A percentile compares a stretch with the other conserved stretches of the same genome.
Evolutionary conservation across 2,329 filamentous ascomycete species (phyloP).

Genomic region (Diaporthe citri): DNA sequence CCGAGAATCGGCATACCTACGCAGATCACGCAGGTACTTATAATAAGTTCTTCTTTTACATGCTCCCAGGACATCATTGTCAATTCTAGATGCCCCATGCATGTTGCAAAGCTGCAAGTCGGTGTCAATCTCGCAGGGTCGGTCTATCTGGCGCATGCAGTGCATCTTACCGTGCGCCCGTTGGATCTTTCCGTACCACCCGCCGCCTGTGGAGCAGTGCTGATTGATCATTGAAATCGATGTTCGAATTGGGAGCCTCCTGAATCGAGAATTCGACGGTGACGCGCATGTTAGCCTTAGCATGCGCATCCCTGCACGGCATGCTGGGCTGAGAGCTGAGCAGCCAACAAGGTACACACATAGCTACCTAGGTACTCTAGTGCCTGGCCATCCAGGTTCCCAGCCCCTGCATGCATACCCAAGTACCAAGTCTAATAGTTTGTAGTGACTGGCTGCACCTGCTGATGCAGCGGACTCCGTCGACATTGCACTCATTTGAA

Average conservation of each 20-base stretch:
- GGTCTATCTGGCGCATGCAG: neutral
- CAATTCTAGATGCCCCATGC: neutral
- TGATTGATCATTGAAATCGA: constrained; percentile 10
- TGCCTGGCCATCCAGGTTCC: constrained; percentile 27
- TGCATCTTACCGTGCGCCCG: neutral
- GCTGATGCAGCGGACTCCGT: too few relatives aligned
- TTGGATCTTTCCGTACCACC: neutral
- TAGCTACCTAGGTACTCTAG: neutral
- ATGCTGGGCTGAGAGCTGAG: neutral
- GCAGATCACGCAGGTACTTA: neutral
- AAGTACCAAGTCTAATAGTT: neutral
- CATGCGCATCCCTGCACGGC: constrained; percentile 2
- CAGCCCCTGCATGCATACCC: constrained; percentile 4
- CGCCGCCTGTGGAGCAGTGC: neutral
- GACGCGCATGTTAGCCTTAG: neutral
- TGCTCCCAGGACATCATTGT: neutral
- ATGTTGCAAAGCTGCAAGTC: neutral
- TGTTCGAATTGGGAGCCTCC: neutral
- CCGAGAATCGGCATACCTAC: neutral
- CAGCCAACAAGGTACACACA: neutral
- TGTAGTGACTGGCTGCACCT: constrained; percentile 4
- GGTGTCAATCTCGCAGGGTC: neutral
- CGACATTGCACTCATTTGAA: constrained; percentile 22
- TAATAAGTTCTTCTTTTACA: neutral
- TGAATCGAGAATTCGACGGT: neutral